Conservation (phyloP, 805 yeast species). For the Candida awuae region DNA sequence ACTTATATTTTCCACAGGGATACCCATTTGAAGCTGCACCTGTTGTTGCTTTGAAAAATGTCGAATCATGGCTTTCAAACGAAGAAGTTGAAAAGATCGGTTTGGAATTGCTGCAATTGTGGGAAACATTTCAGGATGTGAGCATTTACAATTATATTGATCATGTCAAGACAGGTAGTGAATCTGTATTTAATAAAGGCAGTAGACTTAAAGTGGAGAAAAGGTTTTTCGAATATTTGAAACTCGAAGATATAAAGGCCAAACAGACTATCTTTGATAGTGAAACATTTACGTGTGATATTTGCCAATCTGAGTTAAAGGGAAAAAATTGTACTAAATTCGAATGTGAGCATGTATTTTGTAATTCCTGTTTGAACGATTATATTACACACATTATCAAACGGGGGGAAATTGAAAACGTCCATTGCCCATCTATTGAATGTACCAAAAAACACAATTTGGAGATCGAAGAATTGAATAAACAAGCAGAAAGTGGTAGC, state of each 20-base stretch:
- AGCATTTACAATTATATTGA: conserved; percentile 11
- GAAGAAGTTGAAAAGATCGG: conserved; percentile 17
- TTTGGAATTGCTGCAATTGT: conserved; percentile 2
- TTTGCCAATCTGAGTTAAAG: conserved; percentile 43
- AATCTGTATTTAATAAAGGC: conserved; percentile 1
- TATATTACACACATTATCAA: conserved; percentile 36
- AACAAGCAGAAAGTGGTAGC: conserved; percentile 6
- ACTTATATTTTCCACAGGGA: conserved; percentile 25
- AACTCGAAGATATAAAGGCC: conserved; percentile 15
- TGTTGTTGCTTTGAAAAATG: conserved; percentile 17
- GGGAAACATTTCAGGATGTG: conserved; percentile 8
- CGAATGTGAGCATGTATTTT: conserved; percentile 44
- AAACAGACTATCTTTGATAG: conserved; percentile 25
- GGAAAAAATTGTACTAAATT: conserved; percentile 35
- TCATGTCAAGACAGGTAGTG: conserved; percentile 10
- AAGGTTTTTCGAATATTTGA: conserved; percentile 9
- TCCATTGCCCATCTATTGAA: conserved; percentile 53
- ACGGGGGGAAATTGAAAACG: conserved; percentile 40
- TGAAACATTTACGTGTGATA: conserved; percentile 43
- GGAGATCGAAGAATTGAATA: conserved; percentile 12
- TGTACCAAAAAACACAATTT: conserved; percentile 29
- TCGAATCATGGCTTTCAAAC: conserved; percentile 27
- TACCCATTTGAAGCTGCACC: conserved; percentile 33
- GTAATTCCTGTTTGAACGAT: conserved; percentile 37
- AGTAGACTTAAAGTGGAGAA: background rate